phyloP scores from a whole-genome alignment of 306 rosid species.

The Psophocarpus tetragonolobus region DNA sequence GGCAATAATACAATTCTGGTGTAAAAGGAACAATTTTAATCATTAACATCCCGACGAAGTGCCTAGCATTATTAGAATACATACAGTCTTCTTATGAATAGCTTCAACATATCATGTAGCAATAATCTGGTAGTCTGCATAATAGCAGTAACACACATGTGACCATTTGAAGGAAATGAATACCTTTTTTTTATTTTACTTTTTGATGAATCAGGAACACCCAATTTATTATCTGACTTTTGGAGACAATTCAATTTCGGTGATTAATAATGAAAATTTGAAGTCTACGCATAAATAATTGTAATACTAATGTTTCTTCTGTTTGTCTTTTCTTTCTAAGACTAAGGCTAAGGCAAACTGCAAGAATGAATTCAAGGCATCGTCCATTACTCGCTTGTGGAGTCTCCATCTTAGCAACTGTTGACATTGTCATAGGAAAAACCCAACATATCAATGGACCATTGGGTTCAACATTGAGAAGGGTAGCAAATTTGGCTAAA shows the following conservation, averaged over 20 bases:
- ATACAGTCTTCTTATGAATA: not conserved
- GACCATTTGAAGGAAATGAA: not conserved
- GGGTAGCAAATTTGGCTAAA: conserved; percentile 28
- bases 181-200: too few species aligned
- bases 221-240: not conserved
- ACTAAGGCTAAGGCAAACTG: conserved; percentile 24
- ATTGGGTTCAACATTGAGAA: conserved; percentile 50
- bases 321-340: not conserved
- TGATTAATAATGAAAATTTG: not conserved
- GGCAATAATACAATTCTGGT: not conserved
- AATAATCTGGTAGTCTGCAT: not conserved
- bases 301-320: not conserved
- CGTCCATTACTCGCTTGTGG: conserved; percentile 69
- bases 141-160: not conserved
- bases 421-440: conserved; percentile 36
- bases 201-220: too few species aligned
- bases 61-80: not conserved
- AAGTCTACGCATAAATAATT: not conserved
- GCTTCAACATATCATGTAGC: not conserved
- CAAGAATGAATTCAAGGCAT: conserved; percentile 49
- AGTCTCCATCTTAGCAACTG: conserved; percentile 50
- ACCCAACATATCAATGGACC: conserved; percentile 57
- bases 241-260: not conserved
- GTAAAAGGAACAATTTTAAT: not conserved
- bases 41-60: not conserved